Conservation (phyloP, 2,329 filamentous ascomycete species). For the Colletotrichum shisoi region DNA sequence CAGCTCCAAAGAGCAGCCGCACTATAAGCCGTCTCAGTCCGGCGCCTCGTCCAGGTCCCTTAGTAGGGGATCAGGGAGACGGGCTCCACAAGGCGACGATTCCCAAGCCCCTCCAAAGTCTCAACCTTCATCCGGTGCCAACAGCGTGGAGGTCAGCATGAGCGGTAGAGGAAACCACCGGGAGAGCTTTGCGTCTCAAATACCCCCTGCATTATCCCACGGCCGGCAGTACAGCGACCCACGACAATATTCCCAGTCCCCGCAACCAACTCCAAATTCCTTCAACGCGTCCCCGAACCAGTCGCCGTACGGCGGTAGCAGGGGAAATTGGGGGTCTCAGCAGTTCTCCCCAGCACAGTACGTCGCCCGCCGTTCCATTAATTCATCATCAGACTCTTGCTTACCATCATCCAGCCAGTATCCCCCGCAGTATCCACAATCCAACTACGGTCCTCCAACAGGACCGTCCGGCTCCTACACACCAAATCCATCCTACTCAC, state of each 20-base stretch:
- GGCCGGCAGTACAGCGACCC: conserved; percentile 48
- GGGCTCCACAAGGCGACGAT: conserved; percentile 31
- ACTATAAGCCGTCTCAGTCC: conserved; percentile 19
- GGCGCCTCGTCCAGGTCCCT: conserved; percentile 35
- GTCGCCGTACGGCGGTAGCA: conserved; percentile 65
- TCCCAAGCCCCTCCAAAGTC: conserved; percentile 27
- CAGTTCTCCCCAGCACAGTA: conserved; percentile 52
- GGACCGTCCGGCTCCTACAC: conserved; percentile 65
- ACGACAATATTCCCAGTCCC: conserved; percentile 64
- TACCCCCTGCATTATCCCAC: conserved; percentile 49
- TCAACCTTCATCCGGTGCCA: conserved; percentile 46
- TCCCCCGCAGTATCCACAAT: conserved; percentile 66
- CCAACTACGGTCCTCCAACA: conserved; percentile 60
- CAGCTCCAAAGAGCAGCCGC: conserved; percentile 30
- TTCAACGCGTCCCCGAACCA: conserved; percentile 66
- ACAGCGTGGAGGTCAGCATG: conserved; percentile 51
- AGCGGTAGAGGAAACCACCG: conserved; percentile 47
- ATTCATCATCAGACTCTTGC: neutral
- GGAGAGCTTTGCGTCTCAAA: conserved; percentile 45
- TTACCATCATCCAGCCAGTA: conserved; percentile 61
- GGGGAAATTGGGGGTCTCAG: conserved; percentile 61
- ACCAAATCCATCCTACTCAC: conserved; percentile 56
- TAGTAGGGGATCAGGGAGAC: conserved; percentile 36
- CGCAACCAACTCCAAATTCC: conserved; percentile 63
- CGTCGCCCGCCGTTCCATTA: conserved; percentile 18